Base-by-base conservation (phyloP, 2,329 filamentous ascomycete genomes). In the Fusarium mundagurra region DNA sequence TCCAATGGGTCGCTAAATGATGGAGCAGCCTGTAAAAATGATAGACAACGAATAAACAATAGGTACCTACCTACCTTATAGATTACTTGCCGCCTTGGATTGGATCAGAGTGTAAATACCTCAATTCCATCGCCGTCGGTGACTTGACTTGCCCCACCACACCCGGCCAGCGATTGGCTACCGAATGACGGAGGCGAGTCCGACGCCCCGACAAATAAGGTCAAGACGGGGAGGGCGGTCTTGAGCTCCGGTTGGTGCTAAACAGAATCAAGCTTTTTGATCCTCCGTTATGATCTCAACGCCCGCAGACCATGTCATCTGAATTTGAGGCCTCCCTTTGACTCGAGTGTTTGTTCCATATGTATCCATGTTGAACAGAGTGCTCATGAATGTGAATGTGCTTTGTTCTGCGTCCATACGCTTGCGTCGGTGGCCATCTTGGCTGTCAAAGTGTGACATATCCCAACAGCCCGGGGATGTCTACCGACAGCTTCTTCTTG, bases 241-340 rank as follows among this genome's bases (percentile, higher is more conserved):
- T 51, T 6, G 29, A 20, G 16, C 31, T 34, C 48, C 31, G 48
- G 16, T 51, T 24, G 29, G 31, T 24, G 22, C 48, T 34, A 22
- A 51, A 51, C 48, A 34, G 48, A 51, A 24, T 51, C 48, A 51
- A 51, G 48, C 22, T 18, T 51, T 18, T 51, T 24, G 29, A n/a
- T 31, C 31, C 48, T n/a, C 11, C 16, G 3, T 24, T 5, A n/a
- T 20, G 22, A 34, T 34, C 29, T 51, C 22, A 6, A 51, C 48
- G 31, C 48, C 48, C 48, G 22, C 22, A 33, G 22, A 51, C 22
- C 18, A 11, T 34, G 31, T 24, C 31, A 36, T 16, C 4, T 6
- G 0, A 51, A 36, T 18, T 24, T 34, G 48, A 51, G 48, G n/a
- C 22, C 31, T 24, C 31, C 31, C 3, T 51, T 34, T n/a, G 45